Conservation (phyloP, 2,329 filamentous ascomycete genomes). For the Pestalotiopsis sp. region DNA sequence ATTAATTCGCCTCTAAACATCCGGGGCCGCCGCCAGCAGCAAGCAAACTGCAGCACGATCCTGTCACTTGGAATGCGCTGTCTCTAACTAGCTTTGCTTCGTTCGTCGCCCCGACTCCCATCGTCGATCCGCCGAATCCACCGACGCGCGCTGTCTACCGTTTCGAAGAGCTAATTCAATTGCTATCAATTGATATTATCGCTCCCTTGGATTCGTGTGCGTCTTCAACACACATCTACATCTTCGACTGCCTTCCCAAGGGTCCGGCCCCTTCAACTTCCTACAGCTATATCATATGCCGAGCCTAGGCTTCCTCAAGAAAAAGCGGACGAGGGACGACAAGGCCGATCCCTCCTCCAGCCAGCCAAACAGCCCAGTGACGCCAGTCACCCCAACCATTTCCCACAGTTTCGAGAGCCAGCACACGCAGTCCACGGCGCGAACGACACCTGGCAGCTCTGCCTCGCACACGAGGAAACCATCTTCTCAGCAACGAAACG, state of each 20-base stretch:
- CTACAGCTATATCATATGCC: conserved; percentile 67
- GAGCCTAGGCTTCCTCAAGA: conserved; percentile 94
- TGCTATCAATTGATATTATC: not conserved
- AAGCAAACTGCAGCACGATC: not conserved
- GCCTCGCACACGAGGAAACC: conserved; percentile 20
- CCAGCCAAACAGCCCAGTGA: conserved; percentile 66
- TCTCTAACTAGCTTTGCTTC: conserved; percentile 5
- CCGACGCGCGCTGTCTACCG: not conserved
- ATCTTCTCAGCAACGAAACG: conserved; percentile 17
- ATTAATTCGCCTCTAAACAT: not conserved
- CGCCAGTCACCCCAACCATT: conserved; percentile 59
- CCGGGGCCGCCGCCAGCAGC: not conserved
- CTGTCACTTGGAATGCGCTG: conserved; percentile 5
- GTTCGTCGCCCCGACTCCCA: not conserved
- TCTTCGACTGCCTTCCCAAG: conserved; percentile 13
- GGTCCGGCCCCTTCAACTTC: conserved; percentile 28
- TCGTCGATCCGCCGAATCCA: not conserved
- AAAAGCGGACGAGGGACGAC: conserved; percentile 96
- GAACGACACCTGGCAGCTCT: conserved; percentile 21
- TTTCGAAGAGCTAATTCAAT: not conserved
- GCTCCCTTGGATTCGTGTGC: not conserved
- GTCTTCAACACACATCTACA: not conserved
- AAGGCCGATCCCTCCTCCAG: conserved; percentile 70
- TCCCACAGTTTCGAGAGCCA: conserved; percentile 53
- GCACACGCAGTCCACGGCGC: conserved; percentile 38